Base-by-base conservation (phyloP, 2,329 filamentous ascomycete species). In the Leptoxyphium fumago region DNA sequence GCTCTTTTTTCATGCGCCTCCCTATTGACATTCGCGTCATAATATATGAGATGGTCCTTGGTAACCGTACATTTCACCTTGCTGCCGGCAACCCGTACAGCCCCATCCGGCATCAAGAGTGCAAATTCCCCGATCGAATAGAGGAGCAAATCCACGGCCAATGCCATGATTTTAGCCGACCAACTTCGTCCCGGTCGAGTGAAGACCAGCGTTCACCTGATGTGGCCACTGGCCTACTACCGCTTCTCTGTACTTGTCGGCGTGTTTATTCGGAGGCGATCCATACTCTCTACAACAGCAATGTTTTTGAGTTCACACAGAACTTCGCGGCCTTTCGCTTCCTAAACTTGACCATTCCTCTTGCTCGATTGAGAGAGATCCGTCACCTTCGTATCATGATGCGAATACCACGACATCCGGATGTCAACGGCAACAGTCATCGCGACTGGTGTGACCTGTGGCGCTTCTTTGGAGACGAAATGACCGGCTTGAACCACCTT, bases 291-390 rank as follows among this genome's bases (percentile, higher is more conserved):
- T 60, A 60, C 51, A 54, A 46, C 40, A 48, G 50, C 43, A 59
- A 59, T 48, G 52, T 50, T 4, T 60, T 60, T 48, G 54, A 59
- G 30, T 59, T 59, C 50, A 56, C 54, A 2, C 54, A 58, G 39
- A 58, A 56, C 41, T 54, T 53, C 21, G 55, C 52, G 17, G 55
- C 56, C 6, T 56, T 60, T 45, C 54, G 52, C 13, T 55, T 59
- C 41, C 46, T 60, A 18, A 55, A 52, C 40, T 40, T 50, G 46
- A 59, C 54, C 47, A 46, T 59, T 5, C 58, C 58, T 4, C 46
- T 48, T 10, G 52, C 53, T 32, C 50, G 58, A 10, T 48, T 60
- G 2, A 45, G 45, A 11, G 48, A 45, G 18, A 48, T 60, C 11
- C 54, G 58, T 9, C 51, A 53, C 29, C 53, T 60, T 36, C 52